Percentiles rank a stretch among this genome's conserved stretches.
These are phyloP conservation scores for Sanghuangporus weigelae DNA, from an alignment of 1,284 basidiomycete genomes.

Conservation along the genomic window DNA sequence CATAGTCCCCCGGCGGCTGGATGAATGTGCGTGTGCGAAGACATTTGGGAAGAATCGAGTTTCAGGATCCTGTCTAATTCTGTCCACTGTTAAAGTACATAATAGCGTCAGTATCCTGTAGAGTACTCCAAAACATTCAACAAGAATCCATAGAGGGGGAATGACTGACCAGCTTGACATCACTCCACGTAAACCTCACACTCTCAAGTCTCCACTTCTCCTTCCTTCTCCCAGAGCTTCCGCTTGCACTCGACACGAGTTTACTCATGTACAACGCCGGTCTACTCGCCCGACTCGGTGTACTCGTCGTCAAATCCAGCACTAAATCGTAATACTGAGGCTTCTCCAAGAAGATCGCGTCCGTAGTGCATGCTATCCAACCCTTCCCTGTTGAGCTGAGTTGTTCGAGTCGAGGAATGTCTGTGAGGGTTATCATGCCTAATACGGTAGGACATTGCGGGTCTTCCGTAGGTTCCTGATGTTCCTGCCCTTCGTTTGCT, in stretches of 20 bases:
- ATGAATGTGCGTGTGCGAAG: conserved; percentile 20
- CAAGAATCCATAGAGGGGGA: not conserved
- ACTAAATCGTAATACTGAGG: conserved; percentile 70
- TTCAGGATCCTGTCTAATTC: conserved; percentile 63
- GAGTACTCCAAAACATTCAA: not conserved
- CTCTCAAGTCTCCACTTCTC: conserved; percentile 41
- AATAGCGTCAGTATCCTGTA: not conserved
- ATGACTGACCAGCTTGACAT: conserved; percentile 57
- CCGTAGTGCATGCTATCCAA: conserved; percentile 83
- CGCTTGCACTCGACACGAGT: conserved; percentile 25
- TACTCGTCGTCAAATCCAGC: conserved; percentile 67
- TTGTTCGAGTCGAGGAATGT: conserved; percentile 52
- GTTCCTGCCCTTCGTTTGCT: not conserved
- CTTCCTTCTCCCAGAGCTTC: conserved; percentile 14
- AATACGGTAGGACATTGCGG: conserved; percentile 56
- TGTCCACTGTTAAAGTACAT: conserved; percentile 51
- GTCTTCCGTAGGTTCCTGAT: conserved; percentile 16
- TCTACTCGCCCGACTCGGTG: conserved; percentile 50
- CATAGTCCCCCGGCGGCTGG: conserved; percentile 3
- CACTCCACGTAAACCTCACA: conserved; percentile 74
- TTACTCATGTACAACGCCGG: conserved; percentile 62
- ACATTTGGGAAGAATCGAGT: conserved; percentile 36
- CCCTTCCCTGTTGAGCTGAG: conserved; percentile 56
- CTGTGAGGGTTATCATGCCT: conserved; percentile 71
- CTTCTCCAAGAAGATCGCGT: conserved; percentile 75